Evolutionary conservation across 1,139 yeast genomes (phyloP).

Genomic region (Saccharomycopsis phalli): DNA sequence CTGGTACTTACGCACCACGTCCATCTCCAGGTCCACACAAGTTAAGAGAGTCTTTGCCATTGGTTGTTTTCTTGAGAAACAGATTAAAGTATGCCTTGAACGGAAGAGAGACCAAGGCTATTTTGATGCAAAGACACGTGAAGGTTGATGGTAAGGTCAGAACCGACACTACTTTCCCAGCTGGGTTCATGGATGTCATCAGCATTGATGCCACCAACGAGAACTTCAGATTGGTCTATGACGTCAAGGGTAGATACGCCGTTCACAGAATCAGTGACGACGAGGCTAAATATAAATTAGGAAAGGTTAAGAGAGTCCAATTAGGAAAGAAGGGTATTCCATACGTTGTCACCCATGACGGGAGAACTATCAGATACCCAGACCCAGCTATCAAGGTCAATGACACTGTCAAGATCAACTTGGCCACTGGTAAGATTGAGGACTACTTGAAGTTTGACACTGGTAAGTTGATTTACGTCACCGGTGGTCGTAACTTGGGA

Average conservation of each 20-base stretch:
- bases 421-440: constrained; percentile 89
- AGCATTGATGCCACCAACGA: constrained; percentile 96
- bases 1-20: constrained; percentile 99
- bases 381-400: constrained; percentile 93
- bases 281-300: constrained; percentile 97
- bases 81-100: constrained; percentile 98
- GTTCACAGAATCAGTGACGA: constrained; percentile 98
- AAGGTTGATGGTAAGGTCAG: constrained; percentile 99
- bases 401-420: constrained; percentile 95
- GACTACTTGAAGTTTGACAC: constrained; percentile 91
- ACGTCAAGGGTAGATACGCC: constrained; percentile 97
- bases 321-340: constrained; percentile 98
- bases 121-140: constrained; percentile 98
- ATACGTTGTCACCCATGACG: constrained; percentile 97
- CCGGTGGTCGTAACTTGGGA: constrained; percentile 99
- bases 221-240: constrained; percentile 97
- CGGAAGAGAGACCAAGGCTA: constrained; percentile 99
- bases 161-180: constrained; percentile 97
- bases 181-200: constrained; percentile 99
- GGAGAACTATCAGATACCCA: constrained; percentile 99
- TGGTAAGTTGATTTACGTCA: constrained; percentile 94
- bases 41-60: constrained; percentile 97
- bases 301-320: constrained; percentile 95
- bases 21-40: constrained; percentile 99
- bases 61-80: constrained; percentile 97